Conservation (phyloP, 371 early-diverging fungal species). For the Rhizomucor pusillus region DNA sequence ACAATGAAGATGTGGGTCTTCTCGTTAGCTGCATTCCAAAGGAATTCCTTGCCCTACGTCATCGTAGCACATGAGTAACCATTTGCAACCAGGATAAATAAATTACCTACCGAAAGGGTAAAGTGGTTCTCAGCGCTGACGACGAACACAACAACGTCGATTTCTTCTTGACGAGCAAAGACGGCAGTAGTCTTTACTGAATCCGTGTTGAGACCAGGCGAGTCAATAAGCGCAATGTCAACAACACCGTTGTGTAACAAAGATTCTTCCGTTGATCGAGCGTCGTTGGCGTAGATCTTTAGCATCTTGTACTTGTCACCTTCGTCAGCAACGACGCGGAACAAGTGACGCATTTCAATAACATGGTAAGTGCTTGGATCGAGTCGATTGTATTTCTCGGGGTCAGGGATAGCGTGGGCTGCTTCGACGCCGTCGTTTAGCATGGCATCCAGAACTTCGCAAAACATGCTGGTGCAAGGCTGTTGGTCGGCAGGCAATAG, state of each 20-base stretch:
- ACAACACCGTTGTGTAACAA: slow-evolving; percentile 91
- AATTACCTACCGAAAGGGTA: slow-evolving; percentile 80
- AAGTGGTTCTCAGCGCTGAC: slow-evolving; percentile 98
- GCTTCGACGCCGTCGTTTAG: slow-evolving; percentile 84
- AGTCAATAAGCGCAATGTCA: slow-evolving; percentile 95
- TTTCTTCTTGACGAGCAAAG: slow-evolving; percentile 96
- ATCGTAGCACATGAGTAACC: slow-evolving; percentile 6
- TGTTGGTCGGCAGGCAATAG: slow-evolving; percentile 95
- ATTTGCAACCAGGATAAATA: not conserved
- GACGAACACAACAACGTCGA: slow-evolving; percentile 98
- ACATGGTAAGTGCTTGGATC: slow-evolving; percentile 72
- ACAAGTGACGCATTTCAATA: slow-evolving; percentile 64
- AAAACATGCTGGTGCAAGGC: slow-evolving; percentile 93
- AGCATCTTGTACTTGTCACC: slow-evolving; percentile 76
- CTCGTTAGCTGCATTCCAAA: slow-evolving; percentile 93
- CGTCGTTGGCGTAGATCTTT: slow-evolving; percentile 86
- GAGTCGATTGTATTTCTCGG: slow-evolving; percentile 60
- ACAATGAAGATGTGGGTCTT: slow-evolving; percentile 98
- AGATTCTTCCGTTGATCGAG: slow-evolving; percentile 57
- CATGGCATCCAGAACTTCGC: slow-evolving; percentile 88
- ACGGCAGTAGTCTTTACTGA: slow-evolving; percentile 93
- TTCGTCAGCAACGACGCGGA: slow-evolving; percentile 58
- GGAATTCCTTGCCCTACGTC: slow-evolving; percentile 87
- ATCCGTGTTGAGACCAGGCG: slow-evolving; percentile 98
- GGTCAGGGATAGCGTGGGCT: slow-evolving; percentile 82